phyloP scores from a whole-genome alignment of 148 eudicot genomes.

The Rheum nobile region DNA sequence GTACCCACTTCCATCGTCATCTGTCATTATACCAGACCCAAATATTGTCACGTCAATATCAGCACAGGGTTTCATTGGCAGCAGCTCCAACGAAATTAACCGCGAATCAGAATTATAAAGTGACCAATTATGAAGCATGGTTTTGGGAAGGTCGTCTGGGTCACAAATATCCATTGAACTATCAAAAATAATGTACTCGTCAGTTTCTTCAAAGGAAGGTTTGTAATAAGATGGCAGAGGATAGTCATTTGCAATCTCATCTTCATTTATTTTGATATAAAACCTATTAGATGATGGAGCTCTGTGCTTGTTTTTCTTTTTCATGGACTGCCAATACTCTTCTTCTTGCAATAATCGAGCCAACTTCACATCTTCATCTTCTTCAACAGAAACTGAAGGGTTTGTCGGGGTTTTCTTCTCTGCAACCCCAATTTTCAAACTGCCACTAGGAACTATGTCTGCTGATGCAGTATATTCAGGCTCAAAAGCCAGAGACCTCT shows the following conservation, averaged over 20 bases:
- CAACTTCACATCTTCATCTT: slow-evolving; percentile 60
- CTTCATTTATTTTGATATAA: slow-evolving; percentile 90
- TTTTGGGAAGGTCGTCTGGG: slow-evolving; percentile 65
- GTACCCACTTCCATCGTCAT: slow-evolving; percentile 88
- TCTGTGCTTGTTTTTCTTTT: slow-evolving; percentile 38
- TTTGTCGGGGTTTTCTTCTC: slow-evolving; percentile 20
- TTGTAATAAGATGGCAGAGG: slow-evolving; percentile 88
- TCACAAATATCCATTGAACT: slow-evolving; percentile 41
- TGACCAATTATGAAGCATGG: slow-evolving; percentile 96
- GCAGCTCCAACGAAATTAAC: slow-evolving; percentile 79
- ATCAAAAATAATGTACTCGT: slow-evolving; percentile 75
- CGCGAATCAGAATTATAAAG: slow-evolving; percentile 86
- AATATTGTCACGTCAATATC: slow-evolving; percentile 86
- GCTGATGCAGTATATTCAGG: slow-evolving; percentile 12
- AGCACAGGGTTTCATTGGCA: slow-evolving; percentile 96
- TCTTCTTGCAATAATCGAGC: slow-evolving; percentile 83
- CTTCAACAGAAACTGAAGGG: slow-evolving; percentile 27
- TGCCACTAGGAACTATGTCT: slow-evolving; percentile 18
- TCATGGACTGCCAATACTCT: slow-evolving; percentile 70
- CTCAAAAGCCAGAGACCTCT: slow-evolving; percentile 20
- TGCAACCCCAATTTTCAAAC: slow-evolving; percentile 33
- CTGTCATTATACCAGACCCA: slow-evolving; percentile 83
- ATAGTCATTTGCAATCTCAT: slow-evolving; percentile 93
- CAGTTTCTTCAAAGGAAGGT: slow-evolving; percentile 61
- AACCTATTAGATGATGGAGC: slow-evolving; percentile 47